Evolutionary conservation across 2,329 filamentous ascomycete genomes (phyloP).

Genomic region (Exophiala mesophila): DNA sequence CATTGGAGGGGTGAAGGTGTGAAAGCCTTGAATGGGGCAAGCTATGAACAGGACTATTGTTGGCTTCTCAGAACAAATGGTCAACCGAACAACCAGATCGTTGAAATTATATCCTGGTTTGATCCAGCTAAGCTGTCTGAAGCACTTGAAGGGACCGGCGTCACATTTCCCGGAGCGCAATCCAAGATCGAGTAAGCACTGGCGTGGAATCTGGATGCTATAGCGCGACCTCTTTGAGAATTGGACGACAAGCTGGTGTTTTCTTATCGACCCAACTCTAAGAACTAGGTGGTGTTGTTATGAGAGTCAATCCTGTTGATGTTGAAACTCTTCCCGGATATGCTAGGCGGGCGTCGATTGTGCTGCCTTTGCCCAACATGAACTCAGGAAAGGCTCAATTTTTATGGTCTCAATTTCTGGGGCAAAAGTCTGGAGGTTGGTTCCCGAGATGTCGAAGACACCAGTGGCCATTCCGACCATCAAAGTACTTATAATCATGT

Average conservation of each 20-base stretch:
- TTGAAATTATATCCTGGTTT: slow-evolving; percentile 3
- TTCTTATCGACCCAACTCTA: too few relatives aligned
- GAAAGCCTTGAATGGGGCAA: slow-evolving; percentile 14
- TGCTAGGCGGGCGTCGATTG: background rate
- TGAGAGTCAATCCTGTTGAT: too few relatives aligned
- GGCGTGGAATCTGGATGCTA: too few relatives aligned
- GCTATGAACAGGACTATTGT: slow-evolving; percentile 19
- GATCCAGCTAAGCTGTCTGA: background rate
- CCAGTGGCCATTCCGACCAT: slow-evolving; percentile 3
- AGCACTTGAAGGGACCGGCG: slow-evolving; percentile 1
- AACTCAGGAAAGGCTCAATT: slow-evolving; percentile 2
- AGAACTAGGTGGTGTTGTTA: too few relatives aligned
- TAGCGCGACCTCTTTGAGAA: too few relatives aligned
- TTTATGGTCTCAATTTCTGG: background rate
- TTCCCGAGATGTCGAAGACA: slow-evolving; percentile 4
- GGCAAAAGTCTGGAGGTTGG: slow-evolving; percentile 1
- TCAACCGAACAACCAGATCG: slow-evolving; percentile 1
- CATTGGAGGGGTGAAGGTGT: slow-evolving; percentile 15
- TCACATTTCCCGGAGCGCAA: slow-evolving; percentile 1
- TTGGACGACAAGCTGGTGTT: too few relatives aligned
- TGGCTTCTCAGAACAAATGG: slow-evolving; percentile 14
- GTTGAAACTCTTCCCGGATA: too few relatives aligned
- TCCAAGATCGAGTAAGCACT: background rate
- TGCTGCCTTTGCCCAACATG: slow-evolving; percentile 1
- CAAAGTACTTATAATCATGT: slow-evolving; percentile 2